phyloP scores from a whole-genome alignment of 768 basidiomycete genomes.

The Pholiota microspora region DNA sequence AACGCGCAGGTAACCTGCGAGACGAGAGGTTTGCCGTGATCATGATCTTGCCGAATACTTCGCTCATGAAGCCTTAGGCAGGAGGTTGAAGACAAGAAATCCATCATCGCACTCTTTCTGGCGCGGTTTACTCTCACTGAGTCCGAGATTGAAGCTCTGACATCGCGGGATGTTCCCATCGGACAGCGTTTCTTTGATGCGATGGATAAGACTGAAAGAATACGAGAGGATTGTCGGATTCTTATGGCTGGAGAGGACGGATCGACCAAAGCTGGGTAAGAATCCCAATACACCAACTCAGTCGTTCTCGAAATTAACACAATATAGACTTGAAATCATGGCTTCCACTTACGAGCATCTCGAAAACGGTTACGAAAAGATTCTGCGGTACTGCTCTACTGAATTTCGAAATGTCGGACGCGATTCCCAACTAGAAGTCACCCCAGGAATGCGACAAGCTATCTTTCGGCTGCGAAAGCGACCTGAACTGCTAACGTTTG shows the following conservation, averaged over 20 bases:
- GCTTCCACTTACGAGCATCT: conserved; percentile 74
- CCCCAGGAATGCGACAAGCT: conserved; percentile 62
- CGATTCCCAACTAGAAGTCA: conserved; percentile 73
- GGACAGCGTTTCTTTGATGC: conserved; percentile 75
- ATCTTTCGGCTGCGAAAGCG: conserved; percentile 72
- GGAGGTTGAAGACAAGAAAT: conserved; percentile 66
- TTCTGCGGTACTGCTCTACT: conserved; percentile 79
- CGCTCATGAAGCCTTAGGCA: conserved; percentile 49
- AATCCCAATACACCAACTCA: not conserved
- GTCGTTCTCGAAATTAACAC: not conserved
- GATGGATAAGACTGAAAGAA: conserved; percentile 83
- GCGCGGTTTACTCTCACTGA: conserved; percentile 80
- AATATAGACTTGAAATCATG: conserved; percentile 82
- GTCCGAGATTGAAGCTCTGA: conserved; percentile 69
- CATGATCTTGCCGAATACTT: not conserved
- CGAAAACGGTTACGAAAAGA: conserved; percentile 89
- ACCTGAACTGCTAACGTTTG: conserved; percentile 73
- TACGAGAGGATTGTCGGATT: conserved; percentile 81
- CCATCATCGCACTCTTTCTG: conserved; percentile 79
- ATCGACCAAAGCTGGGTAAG: conserved; percentile 73
- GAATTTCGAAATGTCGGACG: conserved; percentile 81
- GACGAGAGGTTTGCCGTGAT: conserved; percentile 58
- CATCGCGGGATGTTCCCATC: conserved; percentile 76
- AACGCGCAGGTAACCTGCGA: conserved; percentile 75
- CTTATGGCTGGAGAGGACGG: conserved; percentile 85